These are phyloP conservation scores for Calonectria honghensis DNA, from an alignment of 2,329 filamentous ascomycete species.

Conservation along the genomic window DNA sequence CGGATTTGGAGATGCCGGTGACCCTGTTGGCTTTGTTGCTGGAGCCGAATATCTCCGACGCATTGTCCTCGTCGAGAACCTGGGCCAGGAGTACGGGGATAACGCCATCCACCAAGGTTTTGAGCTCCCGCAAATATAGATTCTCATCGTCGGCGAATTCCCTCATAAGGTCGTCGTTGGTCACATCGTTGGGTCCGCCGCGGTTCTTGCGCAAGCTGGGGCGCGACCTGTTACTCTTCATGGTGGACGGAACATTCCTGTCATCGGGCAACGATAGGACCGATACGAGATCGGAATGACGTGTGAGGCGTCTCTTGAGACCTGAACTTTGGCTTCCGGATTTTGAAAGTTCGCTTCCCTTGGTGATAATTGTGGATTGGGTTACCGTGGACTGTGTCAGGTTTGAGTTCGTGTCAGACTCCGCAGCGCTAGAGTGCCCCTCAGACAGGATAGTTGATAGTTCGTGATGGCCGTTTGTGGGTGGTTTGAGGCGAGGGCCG, in stretches of 20 bases:
- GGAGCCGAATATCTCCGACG: constrained; percentile 80
- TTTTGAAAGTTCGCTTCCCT: constrained; percentile 65
- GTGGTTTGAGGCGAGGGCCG: constrained; percentile 64
- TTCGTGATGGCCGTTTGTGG: constrained; percentile 73
- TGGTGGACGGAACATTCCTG: constrained; percentile 72
- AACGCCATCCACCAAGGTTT: constrained; percentile 94
- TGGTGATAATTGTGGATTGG: constrained; percentile 70
- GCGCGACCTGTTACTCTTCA: constrained; percentile 83
- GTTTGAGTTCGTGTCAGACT: constrained; percentile 71
- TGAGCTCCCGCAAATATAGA: constrained; percentile 92
- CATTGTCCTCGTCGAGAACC: constrained; percentile 82
- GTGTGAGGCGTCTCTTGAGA: constrained; percentile 86
- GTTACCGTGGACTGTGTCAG: constrained; percentile 74
- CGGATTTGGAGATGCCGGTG: constrained; percentile 84
- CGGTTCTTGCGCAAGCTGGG: constrained; percentile 86
- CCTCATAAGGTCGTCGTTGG: constrained; percentile 83
- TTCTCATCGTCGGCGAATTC: constrained; percentile 90
- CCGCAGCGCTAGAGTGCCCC: constrained; percentile 66
- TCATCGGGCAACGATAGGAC: constrained; percentile 85
- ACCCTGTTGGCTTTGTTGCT: constrained; percentile 71
- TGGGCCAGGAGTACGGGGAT: constrained; percentile 93
- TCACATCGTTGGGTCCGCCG: constrained; percentile 79
- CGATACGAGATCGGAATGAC: constrained; percentile 94
- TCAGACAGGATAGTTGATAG: constrained; percentile 76
- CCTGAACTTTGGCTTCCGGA: constrained; percentile 68